A percentile compares a stretch with the other conserved stretches of the same genome.
Evolutionary conservation across 176 grass and related monocot species (phyloP).

Genomic region (Panicum miliaceum): DNA sequence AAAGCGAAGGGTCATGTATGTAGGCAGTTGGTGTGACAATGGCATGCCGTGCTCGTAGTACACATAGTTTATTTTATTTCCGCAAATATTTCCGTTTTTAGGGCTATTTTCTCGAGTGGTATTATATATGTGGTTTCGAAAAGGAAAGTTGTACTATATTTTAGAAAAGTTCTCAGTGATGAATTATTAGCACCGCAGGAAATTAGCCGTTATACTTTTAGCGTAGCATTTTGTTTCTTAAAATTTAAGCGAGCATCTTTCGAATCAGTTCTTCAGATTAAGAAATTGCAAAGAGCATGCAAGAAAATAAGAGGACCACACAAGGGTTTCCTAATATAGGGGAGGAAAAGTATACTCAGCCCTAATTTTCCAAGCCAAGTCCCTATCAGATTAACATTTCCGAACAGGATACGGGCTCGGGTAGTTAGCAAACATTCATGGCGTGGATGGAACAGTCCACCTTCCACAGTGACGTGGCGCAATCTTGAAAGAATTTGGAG

Average conservation of each 20-base stretch:
- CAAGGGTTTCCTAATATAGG: background rate
- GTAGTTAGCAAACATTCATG: conserved; percentile 47
- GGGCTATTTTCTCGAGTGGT: background rate
- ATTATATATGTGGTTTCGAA: background rate
- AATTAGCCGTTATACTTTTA: background rate
- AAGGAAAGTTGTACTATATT: background rate
- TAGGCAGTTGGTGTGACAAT: conserved; percentile 9
- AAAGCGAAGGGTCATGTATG: background rate
- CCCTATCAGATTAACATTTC: conserved; percentile 13
- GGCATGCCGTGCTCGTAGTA: background rate
- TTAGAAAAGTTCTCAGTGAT: background rate
- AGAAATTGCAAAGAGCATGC: background rate
- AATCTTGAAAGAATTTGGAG: background rate
- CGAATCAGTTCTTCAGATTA: background rate
- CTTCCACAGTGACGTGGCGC: conserved; percentile 18
- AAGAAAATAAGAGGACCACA: background rate
- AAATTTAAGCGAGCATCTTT: background rate
- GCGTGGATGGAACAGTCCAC: conserved; percentile 40
- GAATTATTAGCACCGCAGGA: background rate
- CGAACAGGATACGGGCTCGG: background rate
- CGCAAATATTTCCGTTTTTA: background rate
- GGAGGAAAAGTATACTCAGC: background rate
- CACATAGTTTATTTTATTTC: background rate
- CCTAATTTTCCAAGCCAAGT: background rate
- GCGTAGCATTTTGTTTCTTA: background rate